phyloP scores from a whole-genome alignment of 1,284 basidiomycete genomes.

The Naganishia liquefaciens region DNA sequence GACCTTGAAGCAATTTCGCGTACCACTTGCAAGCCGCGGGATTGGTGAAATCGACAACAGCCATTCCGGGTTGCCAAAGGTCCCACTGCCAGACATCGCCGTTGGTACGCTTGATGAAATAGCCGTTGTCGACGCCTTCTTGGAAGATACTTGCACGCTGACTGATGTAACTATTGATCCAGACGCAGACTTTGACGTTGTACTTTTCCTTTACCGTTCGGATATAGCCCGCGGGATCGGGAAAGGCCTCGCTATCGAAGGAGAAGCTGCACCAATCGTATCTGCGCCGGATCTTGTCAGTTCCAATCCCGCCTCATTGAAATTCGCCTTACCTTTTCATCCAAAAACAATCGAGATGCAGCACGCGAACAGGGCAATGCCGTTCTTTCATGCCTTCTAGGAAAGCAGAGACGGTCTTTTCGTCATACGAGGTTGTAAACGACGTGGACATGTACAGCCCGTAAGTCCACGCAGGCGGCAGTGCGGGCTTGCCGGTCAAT shows the following conservation, averaged over 20 bases:
- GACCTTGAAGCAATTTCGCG: constrained; percentile 60
- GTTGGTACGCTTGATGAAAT: constrained; percentile 68
- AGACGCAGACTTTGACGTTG: constrained; percentile 66
- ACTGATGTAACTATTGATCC: constrained; percentile 59
- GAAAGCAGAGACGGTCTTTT: constrained; percentile 67
- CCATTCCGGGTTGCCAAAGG: constrained; percentile 70
- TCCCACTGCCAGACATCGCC: constrained; percentile 77
- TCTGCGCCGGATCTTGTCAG: constrained; percentile 67
- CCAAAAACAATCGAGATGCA: constrained; percentile 71
- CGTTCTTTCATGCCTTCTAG: constrained; percentile 69
- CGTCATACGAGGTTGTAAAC: constrained; percentile 69
- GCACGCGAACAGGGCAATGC: constrained; percentile 69
- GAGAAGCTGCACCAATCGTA: constrained; percentile 78
- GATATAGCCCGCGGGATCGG: constrained; percentile 68
- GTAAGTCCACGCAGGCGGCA: constrained; percentile 70
- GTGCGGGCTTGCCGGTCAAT: constrained; percentile 48
- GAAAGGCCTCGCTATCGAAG: constrained; percentile 73
- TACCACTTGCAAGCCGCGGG: constrained; percentile 70
- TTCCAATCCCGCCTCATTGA: not conserved
- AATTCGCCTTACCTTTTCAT: constrained; percentile 2
- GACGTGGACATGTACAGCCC: constrained; percentile 75
- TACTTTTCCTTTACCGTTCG: constrained; percentile 67
- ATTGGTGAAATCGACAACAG: constrained; percentile 70
- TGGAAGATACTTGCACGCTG: constrained; percentile 69
- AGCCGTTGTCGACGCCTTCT: constrained; percentile 66